Conservation (phyloP, 352 stramenopile species). For the Phytophthora aleatoria region DNA sequence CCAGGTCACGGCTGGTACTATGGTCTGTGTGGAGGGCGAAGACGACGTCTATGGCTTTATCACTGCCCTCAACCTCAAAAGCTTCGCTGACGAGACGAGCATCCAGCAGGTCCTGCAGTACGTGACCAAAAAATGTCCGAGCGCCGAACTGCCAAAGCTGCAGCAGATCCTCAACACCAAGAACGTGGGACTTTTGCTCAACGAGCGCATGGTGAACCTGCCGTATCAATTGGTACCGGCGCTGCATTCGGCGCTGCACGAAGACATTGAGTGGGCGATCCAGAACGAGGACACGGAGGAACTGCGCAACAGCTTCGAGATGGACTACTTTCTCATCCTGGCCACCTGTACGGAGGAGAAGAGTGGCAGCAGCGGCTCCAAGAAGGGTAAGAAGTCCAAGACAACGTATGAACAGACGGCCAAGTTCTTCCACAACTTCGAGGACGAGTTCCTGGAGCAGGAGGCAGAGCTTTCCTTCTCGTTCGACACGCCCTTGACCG, state of each 20-base stretch:
- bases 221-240: slow-evolving; percentile 85
- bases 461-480: slow-evolving; percentile 71
- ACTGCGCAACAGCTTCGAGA: slow-evolving; percentile 69
- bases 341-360: slow-evolving; percentile 69
- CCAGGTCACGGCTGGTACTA: slow-evolving; percentile 77
- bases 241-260: slow-evolving; percentile 78
- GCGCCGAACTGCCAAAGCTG: slow-evolving; percentile 47
- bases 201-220: slow-evolving; percentile 88
- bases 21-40: slow-evolving; percentile 83
- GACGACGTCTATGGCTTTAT: slow-evolving; percentile 88
- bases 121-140: slow-evolving; percentile 76
- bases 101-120: slow-evolving; percentile 82
- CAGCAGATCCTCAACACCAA: slow-evolving; percentile 67
- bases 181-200: slow-evolving; percentile 73
- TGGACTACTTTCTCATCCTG: slow-evolving; percentile 87
- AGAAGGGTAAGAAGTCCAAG: slow-evolving; percentile 81
- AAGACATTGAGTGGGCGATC: slow-evolving; percentile 88
- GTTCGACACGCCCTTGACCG: slow-evolving; percentile 72
- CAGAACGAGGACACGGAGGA: slow-evolving; percentile 70
- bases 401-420: slow-evolving; percentile 63
- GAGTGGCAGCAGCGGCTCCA: slow-evolving; percentile 35
- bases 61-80: slow-evolving; percentile 72
- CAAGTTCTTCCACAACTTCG: slow-evolving; percentile 88
- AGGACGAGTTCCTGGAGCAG: slow-evolving; percentile 86
- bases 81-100: slow-evolving; percentile 54